A percentile compares a stretch with the other conserved stretches of the same genome.
Evolutionary conservation across 208 protist genomes (phyloP).

Genomic region (Leishmania gerbilli): DNA sequence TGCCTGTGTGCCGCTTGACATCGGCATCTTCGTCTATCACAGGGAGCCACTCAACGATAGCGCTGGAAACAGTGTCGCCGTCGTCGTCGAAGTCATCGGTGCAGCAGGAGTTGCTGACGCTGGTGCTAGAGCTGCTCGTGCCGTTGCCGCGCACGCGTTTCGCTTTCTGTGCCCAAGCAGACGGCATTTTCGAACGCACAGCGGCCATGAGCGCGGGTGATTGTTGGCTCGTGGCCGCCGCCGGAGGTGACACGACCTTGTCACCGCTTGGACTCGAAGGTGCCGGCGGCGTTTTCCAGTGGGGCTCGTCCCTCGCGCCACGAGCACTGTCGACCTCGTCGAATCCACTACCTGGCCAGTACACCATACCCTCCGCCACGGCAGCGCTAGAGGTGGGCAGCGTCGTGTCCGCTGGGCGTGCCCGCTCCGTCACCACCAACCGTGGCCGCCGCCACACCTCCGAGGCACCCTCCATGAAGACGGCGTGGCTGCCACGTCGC

Average conservation of each 20-base stretch:
- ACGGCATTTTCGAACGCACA: neutral
- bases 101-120: neutral
- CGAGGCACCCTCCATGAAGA: constrained; percentile 36
- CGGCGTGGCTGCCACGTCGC: constrained; percentile 48
- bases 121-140: neutral
- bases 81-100: constrained; percentile 1
- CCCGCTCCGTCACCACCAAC: constrained; percentile 14
- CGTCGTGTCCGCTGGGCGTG: neutral
- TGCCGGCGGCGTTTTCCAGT: neutral
- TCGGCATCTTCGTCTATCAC: neutral
- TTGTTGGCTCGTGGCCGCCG: neutral
- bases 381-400: neutral
- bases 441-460: constrained; percentile 27
- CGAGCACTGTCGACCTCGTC: neutral
- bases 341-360: neutral
- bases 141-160: neutral
- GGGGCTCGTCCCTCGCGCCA: neutral
- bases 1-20: neutral
- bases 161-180: neutral
- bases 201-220: neutral
- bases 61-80: neutral
- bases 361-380: neutral
- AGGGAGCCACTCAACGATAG: constrained; percentile 10
- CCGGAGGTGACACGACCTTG: too few relatives aligned
- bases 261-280: neutral